Percentiles rank a stretch among this genome's conserved stretches.
phyloP scores from a whole-genome alignment of 495 filamentous ascomycete species.

The Cudoniella acicularis region DNA sequence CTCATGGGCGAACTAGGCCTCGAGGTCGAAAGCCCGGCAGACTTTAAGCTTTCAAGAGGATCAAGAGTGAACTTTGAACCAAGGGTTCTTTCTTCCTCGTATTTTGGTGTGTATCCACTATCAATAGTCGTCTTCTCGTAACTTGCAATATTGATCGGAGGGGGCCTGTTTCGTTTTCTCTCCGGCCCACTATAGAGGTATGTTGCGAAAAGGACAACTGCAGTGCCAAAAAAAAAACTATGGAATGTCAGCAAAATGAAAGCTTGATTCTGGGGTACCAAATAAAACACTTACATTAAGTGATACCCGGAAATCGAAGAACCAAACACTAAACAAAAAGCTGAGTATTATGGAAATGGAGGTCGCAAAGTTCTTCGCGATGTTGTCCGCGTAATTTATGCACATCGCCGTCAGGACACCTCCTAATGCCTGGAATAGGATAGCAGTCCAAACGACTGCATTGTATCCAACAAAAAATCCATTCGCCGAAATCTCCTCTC shows the following conservation, averaged over 20 bases:
- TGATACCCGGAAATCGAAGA: slow-evolving; percentile 77
- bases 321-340: slow-evolving; percentile 75
- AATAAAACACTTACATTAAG: slow-evolving; percentile 57
- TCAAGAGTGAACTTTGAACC: slow-evolving; percentile 3
- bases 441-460: slow-evolving; percentile 80
- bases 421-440: slow-evolving; percentile 76
- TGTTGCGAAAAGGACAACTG: slow-evolving; percentile 72
- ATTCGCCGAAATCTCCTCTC: slow-evolving; percentile 71
- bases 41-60: slow-evolving; percentile 19
- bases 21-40: slow-evolving; percentile 20
- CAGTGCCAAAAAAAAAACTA: slow-evolving; percentile 81
- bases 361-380: slow-evolving; percentile 87
- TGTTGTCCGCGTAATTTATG: slow-evolving; percentile 83
- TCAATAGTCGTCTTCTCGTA: slow-evolving; percentile 66
- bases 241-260: slow-evolving; percentile 3
- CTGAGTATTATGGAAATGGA: slow-evolving; percentile 85
- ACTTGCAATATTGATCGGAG: slow-evolving; percentile 69
- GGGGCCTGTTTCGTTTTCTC: slow-evolving; percentile 54
- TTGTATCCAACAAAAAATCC: slow-evolving; percentile 96
- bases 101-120: slow-evolving; percentile 25
- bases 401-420: slow-evolving; percentile 80
- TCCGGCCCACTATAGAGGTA: slow-evolving; percentile 73
- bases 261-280: neutral
- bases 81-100: slow-evolving; percentile 15
- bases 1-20: slow-evolving; percentile 26